Percentiles rank a stretch among this genome's conserved stretches.
These are phyloP conservation scores for Fusarium domesticum DNA, from an alignment of 2,329 filamentous ascomycete genomes.

Conservation along the genomic window DNA sequence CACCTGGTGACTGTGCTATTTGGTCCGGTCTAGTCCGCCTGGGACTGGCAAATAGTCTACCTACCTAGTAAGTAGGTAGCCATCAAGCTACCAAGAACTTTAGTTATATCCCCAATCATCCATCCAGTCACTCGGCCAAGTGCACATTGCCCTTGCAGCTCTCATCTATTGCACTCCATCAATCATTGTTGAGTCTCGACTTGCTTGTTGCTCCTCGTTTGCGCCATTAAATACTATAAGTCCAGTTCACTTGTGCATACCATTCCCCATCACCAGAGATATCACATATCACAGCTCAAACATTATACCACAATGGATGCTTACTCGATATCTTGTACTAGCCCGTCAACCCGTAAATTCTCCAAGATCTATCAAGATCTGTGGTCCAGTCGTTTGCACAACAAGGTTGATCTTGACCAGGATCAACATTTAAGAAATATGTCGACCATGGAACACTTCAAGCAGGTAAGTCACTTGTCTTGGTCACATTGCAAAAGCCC, in stretches of 20 bases:
- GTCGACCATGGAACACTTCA: constrained; percentile 32
- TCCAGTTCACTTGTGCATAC: constrained; percentile 8
- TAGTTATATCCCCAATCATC: constrained; percentile 21
- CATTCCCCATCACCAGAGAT: constrained; percentile 2
- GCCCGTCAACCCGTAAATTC: constrained; percentile 40
- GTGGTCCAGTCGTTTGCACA: constrained; percentile 39
- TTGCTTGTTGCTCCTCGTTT: neutral
- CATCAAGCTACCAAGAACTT: constrained; percentile 10
- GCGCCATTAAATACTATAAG: constrained; percentile 17
- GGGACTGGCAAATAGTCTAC: constrained; percentile 18
- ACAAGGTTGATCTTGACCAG: constrained; percentile 33
- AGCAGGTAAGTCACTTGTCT: constrained; percentile 34
- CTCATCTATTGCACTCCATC: constrained; percentile 12
- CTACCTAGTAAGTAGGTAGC: constrained; percentile 10
- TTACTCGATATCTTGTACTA: constrained; percentile 50
- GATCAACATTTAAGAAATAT: constrained; percentile 31
- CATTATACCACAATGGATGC: constrained; percentile 43
- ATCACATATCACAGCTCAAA: constrained; percentile 1
- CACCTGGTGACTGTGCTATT: neutral
- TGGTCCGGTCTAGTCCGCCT: constrained; percentile 1
- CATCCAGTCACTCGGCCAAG: constrained; percentile 6
- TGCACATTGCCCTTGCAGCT: constrained; percentile 6
- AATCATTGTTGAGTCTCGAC: constrained; percentile 5
- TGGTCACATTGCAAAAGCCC: constrained; percentile 4
- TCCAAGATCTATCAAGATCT: constrained; percentile 52